These are phyloP conservation scores for Aurantiochytrium sp. DNA, from an alignment of 108 stramenopile species.

Conservation along the genomic window DNA sequence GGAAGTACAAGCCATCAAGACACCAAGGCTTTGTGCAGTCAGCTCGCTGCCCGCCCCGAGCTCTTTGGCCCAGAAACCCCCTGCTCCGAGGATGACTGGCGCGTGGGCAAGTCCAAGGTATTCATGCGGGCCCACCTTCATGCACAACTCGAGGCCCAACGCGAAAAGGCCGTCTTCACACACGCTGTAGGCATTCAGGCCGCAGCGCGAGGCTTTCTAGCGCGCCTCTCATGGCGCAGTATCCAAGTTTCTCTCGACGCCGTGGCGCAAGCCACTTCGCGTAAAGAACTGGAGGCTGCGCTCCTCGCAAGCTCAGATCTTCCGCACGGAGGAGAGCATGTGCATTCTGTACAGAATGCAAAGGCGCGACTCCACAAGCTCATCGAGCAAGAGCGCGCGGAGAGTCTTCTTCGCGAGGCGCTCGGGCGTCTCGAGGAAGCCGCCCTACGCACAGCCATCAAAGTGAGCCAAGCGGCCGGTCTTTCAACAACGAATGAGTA, in stretches of 20 bases:
- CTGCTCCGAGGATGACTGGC: conserved; percentile 22
- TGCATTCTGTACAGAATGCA: conserved; percentile 31
- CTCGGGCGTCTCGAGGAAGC: conserved; percentile 26
- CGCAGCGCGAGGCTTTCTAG: conserved; percentile 4
- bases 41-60: conserved; percentile 10
- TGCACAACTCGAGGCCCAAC: conserved; percentile 32
- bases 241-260: conserved; percentile 25
- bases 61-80: conserved; percentile 3
- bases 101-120: conserved; percentile 44
- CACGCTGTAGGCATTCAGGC: conserved; percentile 15
- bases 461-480: conserved; percentile 5
- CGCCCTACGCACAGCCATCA: conserved; percentile 25
- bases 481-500: not conserved
- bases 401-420: conserved; percentile 18
- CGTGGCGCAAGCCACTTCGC: conserved; percentile 25
- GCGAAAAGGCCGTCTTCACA: conserved; percentile 40
- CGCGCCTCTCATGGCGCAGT: conserved; percentile 18
- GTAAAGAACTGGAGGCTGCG: not conserved
- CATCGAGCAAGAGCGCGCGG: conserved; percentile 30
- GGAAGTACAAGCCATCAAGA: not conserved
- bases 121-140: conserved; percentile 51
- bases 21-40: conserved; percentile 33
- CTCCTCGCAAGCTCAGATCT: conserved; percentile 26
- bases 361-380: conserved; percentile 20
- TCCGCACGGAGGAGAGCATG: conserved; percentile 29